These are phyloP conservation scores for Gossypium trilobum DNA, from an alignment of 441 rosid species.

Conservation along the genomic window DNA sequence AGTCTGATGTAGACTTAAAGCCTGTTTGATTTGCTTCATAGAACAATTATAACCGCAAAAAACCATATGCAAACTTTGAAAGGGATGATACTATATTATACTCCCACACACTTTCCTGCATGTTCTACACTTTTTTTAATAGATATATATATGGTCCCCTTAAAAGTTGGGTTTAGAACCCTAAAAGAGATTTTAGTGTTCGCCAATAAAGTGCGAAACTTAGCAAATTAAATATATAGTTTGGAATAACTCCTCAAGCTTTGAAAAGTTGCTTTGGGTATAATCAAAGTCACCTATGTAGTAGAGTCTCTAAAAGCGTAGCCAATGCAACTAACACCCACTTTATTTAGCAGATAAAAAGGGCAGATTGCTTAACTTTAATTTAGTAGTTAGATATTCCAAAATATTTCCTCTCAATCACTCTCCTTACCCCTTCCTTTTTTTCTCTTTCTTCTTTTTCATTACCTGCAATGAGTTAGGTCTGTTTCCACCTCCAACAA, in stretches of 20 bases:
- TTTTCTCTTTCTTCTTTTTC: constrained; percentile 8
- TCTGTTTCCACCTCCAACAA: neutral
- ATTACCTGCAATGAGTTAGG: neutral
- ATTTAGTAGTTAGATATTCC: constrained; percentile 6
- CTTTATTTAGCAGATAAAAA: constrained; percentile 8
- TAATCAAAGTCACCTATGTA: constrained; percentile 14
- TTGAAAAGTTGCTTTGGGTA: constrained; percentile 24
- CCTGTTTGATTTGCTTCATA: neutral
- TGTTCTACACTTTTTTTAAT: neutral
- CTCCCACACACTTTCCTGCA: neutral
- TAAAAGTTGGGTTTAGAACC: neutral
- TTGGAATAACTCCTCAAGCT: constrained; percentile 12
- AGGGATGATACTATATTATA: neutral
- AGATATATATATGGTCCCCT: neutral
- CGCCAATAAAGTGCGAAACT: neutral
- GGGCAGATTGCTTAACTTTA: neutral
- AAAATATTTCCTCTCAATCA: neutral
- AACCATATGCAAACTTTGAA: neutral
- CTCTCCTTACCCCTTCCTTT: neutral
- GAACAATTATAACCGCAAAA: neutral
- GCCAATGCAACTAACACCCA: constrained; percentile 14
- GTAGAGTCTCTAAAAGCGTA: constrained; percentile 10
- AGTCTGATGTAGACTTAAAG: constrained; percentile 1
- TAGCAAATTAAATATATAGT: neutral
- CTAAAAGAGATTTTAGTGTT: neutral